phyloP scores from a whole-genome alignment of 176 grass and related monocot species.

The Puya raimondii region DNA sequence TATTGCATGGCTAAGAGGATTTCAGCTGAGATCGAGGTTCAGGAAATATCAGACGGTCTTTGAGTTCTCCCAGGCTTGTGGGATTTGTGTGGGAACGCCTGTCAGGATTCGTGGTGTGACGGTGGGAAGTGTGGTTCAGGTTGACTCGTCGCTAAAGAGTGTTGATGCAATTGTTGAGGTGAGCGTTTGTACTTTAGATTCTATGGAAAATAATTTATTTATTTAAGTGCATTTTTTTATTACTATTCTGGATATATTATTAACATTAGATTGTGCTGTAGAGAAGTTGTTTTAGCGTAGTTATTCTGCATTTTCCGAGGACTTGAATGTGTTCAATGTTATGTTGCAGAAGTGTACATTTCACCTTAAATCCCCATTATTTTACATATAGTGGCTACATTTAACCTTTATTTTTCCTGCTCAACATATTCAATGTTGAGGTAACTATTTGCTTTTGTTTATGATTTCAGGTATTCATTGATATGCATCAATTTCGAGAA shows the following conservation, averaged over 20 bases:
- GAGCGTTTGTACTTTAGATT: neutral
- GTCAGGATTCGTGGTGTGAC: constrained; percentile 84
- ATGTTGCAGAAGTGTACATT: too few species aligned
- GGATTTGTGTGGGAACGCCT: constrained; percentile 94
- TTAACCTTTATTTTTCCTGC: too few species aligned
- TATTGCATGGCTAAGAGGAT: constrained; percentile 67
- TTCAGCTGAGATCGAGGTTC: constrained; percentile 73
- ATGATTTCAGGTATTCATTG: too few species aligned
- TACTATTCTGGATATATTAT: neutral
- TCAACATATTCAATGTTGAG: too few species aligned
- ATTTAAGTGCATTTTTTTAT: neutral
- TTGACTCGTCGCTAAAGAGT: constrained; percentile 77
- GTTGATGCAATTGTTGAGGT: constrained; percentile 85
- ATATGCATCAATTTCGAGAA: too few species aligned
- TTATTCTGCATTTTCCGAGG: neutral
- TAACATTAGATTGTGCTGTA: too few species aligned
- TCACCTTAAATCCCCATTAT: too few species aligned
- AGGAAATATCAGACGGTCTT: constrained; percentile 73
- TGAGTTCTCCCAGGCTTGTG: constrained; percentile 76
- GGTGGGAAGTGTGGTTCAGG: constrained; percentile 75
- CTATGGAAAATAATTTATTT: neutral
- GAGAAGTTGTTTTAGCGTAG: too few species aligned
- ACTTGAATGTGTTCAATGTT: too few species aligned
- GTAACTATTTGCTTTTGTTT: too few species aligned
- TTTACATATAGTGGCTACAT: too few species aligned